Conservation (phyloP, 2,329 filamentous ascomycete genomes). For the Biscogniauxia sp. region DNA sequence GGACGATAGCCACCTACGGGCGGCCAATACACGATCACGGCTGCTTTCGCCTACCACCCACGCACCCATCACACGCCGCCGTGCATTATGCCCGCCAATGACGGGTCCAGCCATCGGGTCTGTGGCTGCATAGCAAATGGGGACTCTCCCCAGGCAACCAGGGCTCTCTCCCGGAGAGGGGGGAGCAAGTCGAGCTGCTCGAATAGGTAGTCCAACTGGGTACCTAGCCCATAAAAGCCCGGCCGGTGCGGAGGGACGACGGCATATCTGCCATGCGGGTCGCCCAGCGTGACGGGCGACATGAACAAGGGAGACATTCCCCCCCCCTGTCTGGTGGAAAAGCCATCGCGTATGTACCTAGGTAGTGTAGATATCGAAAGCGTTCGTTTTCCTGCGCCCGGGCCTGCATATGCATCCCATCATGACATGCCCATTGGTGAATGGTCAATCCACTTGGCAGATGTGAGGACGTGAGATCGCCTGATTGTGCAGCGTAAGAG, state of each 20-base stretch:
- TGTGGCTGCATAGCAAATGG: conserved; percentile 22
- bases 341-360: conserved; percentile 1
- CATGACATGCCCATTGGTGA: conserved; percentile 21
- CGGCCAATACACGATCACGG: conserved; percentile 27
- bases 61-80: conserved; percentile 34
- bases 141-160: conserved; percentile 4
- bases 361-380: not conserved
- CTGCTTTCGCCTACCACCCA: conserved; percentile 31
- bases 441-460: conserved; percentile 18
- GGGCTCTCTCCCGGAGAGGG: not conserved
- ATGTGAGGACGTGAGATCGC: conserved; percentile 9
- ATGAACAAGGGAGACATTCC: conserved; percentile 18
- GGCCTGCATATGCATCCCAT: conserved; percentile 24
- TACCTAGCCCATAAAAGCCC: not conserved
- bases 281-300: conserved; percentile 8
- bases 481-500: conserved; percentile 8
- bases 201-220: conserved; percentile 1
- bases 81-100: conserved; percentile 25
- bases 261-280: conserved; percentile 3
- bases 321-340: conserved; percentile 10
- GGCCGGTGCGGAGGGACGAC: conserved; percentile 10
- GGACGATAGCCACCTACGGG: conserved; percentile 30
- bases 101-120: conserved; percentile 17
- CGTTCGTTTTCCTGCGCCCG: conserved; percentile 13
- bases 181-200: conserved; percentile 6